Base-by-base conservation (phyloP, 352 stramenopile species). In the Plasmopara halstedii region DNA sequence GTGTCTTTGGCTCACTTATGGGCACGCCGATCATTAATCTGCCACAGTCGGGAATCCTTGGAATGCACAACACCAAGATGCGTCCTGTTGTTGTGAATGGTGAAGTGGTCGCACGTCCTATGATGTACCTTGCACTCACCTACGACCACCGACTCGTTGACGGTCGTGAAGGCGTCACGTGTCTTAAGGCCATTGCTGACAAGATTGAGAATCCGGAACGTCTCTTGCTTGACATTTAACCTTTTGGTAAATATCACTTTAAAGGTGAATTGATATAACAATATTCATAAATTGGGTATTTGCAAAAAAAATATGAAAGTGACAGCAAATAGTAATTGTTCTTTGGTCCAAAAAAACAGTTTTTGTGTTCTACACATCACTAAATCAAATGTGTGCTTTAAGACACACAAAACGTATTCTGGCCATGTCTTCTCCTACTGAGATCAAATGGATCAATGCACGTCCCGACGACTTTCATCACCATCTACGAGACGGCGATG, bases 71-170 rank as follows among this genome's bases (percentile, higher is more conserved):
- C 17, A 99, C 95, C 39, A 98, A 99, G 77, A 97, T 98, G 86
- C 79, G 96, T 39, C 79, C 95, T 9, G 92, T 98, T 0, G 96
- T 98, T 21, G 72, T 83, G 35, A 81, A 93, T 67, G 96, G 95
- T 31, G 73, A 99, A 64, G 87, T 99, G 40, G 92, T 98, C 21
- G 93, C 94, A 7, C 69, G 96, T 34, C 97, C 97, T 22, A 99
- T 99, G 95, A 99, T 99, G 96, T 99, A 99, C 75, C 71, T 99
- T 36, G 97, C 97, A 33, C 82, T 99, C 42, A 99, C 95, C 44
- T 99, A 99, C 72, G 97, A 99, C 82, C 97, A 99, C 83, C 87
- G 97, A 46, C 73, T 99, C 38, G 96, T 99, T 49, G 96, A 99
- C 64, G 96, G 97, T 25, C 92, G 95, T 53, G 97, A 99, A 76